Base-by-base conservation (phyloP, 106 monocot species). In the Posidonia australis region DNA sequence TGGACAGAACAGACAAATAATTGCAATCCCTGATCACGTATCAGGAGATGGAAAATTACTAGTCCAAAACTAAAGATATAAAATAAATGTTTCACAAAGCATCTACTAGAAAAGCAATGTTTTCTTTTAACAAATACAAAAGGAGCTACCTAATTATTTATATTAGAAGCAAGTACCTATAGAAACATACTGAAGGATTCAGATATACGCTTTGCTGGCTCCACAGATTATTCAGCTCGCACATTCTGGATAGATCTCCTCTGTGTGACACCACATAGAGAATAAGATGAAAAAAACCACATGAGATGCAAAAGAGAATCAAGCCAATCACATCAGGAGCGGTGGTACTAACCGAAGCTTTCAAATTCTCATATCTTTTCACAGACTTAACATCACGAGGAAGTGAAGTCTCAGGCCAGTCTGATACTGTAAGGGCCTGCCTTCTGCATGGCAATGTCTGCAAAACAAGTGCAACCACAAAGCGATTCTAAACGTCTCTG, bases 221-320 rank as follows among this genome's bases (percentile, higher is more conserved):
- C 96, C 66, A 96, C 96, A 64, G 96, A 96, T 71, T 96, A 89
- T 70, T 96, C 90, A 44, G 96, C 90, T 67, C 96, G 68, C 44
- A 78, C 84, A 81, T 90, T 96, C 44, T 90, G 77, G 46, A 96
- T 90, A 17, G 80, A 76, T 78, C 71, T 84, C 27, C 61, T 87
- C 96, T 96, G 68, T 1, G 13, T 51, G 30, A 71, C 9, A 53
- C n/a, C 13, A 58, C 16, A 1, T 44, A 48, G 5, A 47, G 2
- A 45, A 16, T 17, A 17, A 13, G 44, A n/a, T 43, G 31, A 24
- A 5, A 23, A 55, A 41, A 28, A 24, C 51, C 26, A 44, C 5
- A 61, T 13, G 44, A 69, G 20, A 57, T 19, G 6, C 24, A 62
- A 44, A 43, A 9, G 48, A 5, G 9, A 70, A 36, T 30, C n/a